A percentile compares a stretch with the other conserved stretches of the same genome.
Evolutionary conservation across 192 early-diverging fungal species (phyloP).

Genomic region (Coemansia sp.): DNA sequence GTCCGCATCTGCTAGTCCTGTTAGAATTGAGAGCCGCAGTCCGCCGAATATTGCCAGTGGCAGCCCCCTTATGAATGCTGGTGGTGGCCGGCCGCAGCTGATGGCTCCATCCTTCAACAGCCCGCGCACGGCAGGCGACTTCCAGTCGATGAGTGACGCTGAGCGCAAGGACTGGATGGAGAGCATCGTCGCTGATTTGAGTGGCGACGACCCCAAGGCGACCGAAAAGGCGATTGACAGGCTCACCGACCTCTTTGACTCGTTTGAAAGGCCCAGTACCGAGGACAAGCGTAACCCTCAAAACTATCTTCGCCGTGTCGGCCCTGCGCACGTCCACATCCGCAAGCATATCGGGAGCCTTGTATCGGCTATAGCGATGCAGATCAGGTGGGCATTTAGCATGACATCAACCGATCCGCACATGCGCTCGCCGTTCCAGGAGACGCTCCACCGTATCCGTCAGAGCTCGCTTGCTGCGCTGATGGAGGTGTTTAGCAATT

Average conservation of each 20-base stretch:
- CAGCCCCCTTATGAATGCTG: constrained; percentile 8
- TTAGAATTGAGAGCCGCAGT: not conserved
- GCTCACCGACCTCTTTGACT: constrained; percentile 14
- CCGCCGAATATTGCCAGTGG: not conserved
- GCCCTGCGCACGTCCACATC: constrained; percentile 14
- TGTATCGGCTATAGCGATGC: constrained; percentile 19
- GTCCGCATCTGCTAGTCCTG: not conserved
- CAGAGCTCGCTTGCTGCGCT: constrained; percentile 60
- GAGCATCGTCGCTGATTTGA: constrained; percentile 28
- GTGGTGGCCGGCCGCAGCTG: not conserved
- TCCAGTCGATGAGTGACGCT: constrained; percentile 19
- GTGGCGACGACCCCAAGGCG: constrained; percentile 28
- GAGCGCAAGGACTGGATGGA: constrained; percentile 42
- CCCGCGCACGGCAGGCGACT: constrained; percentile 13
- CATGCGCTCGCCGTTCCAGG: constrained; percentile 18
- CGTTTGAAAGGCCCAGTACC: not conserved
- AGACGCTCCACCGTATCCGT: constrained; percentile 61
- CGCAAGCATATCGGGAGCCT: constrained; percentile 17
- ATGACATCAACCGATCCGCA: constrained; percentile 16
- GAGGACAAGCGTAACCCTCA: not conserved
- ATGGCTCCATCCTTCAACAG: not conserved
- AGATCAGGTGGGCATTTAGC: constrained; percentile 35
- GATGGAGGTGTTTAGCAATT: constrained; percentile 70
- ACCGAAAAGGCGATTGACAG: constrained; percentile 37
- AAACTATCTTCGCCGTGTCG: not conserved